These are phyloP conservation scores for Incumbomyces lentus DNA, from an alignment of 2,329 filamentous ascomycete genomes.

Conservation along the genomic window DNA sequence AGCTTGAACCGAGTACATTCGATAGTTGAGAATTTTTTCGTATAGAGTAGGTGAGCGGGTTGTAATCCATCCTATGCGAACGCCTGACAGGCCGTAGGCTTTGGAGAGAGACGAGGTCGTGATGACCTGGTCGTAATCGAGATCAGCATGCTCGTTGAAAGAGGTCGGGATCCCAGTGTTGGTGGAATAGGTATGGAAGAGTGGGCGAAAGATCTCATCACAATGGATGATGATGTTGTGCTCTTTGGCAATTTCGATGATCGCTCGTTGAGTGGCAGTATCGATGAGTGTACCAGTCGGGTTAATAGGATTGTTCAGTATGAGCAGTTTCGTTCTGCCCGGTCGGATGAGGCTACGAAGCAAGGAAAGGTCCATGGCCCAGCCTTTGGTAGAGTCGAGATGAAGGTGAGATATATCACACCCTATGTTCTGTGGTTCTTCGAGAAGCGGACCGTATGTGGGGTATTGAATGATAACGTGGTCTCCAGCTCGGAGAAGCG, in stretches of 20 bases:
- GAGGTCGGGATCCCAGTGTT: conserved; percentile 28
- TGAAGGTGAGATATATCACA: conserved; percentile 71
- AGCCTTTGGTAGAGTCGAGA: conserved; percentile 53
- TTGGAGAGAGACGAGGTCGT: conserved; percentile 78
- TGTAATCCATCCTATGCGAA: conserved; percentile 74
- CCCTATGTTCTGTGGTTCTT: conserved; percentile 61
- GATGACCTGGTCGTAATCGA: conserved; percentile 57
- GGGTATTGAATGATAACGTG: conserved; percentile 81
- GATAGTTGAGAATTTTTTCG: conserved; percentile 50
- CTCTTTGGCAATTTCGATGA: conserved; percentile 54
- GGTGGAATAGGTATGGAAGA: conserved; percentile 51
- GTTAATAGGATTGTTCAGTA: conserved; percentile 71
- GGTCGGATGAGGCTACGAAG: conserved; percentile 49
- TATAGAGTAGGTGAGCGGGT: conserved; percentile 55
- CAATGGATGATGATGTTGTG: conserved; percentile 57
- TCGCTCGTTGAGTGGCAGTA: conserved; percentile 48
- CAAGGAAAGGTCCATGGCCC: conserved; percentile 55
- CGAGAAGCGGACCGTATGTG: conserved; percentile 76
- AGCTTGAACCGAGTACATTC: conserved; percentile 80
- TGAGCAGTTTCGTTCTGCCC: conserved; percentile 43
- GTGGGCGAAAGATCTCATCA: conserved; percentile 76
- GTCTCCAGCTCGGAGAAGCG: conserved; percentile 58
- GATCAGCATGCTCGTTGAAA: conserved; percentile 11
- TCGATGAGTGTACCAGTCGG: conserved; percentile 63
- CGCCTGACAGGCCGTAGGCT: conserved; percentile 70